phyloP scores from a whole-genome alignment of 257 asterid genomes.

The Capsicum chinense region DNA sequence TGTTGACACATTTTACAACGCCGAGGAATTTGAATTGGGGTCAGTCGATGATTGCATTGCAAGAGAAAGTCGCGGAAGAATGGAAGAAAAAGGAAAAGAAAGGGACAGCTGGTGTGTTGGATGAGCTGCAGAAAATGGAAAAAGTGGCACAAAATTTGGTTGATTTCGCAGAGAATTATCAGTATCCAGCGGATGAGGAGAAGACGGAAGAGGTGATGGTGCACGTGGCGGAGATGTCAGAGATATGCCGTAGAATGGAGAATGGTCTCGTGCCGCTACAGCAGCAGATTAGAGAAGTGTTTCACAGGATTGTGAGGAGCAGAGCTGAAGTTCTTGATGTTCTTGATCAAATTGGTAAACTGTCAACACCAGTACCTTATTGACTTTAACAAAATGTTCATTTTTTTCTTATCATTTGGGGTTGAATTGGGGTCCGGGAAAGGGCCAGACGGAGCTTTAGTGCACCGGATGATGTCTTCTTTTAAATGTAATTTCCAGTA shows the following conservation, averaged over 20 bases:
- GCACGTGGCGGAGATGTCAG: slow-evolving; percentile 73
- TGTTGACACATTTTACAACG: slow-evolving; percentile 53
- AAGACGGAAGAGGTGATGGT: slow-evolving; percentile 55
- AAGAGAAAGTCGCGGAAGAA: slow-evolving; percentile 83
- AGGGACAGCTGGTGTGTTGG: slow-evolving; percentile 69
- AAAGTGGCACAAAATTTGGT: slow-evolving; percentile 57
- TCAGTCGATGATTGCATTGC: slow-evolving; percentile 58
- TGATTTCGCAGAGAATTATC: slow-evolving; percentile 63
- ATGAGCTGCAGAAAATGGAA: slow-evolving; percentile 83
- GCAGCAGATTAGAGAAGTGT: slow-evolving; percentile 79
- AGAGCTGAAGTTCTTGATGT: slow-evolving; percentile 79
- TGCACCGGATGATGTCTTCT: too few species aligned
- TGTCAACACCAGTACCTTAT: slow-evolving; percentile 65
- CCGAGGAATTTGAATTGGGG: slow-evolving; percentile 76
- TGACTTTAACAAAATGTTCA: slow-evolving; percentile 32
- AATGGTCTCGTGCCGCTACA: slow-evolving; percentile 80
- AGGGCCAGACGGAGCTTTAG: too few species aligned
- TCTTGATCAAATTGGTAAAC: slow-evolving; percentile 69
- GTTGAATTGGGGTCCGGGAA: too few species aligned
- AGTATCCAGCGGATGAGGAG: slow-evolving; percentile 79
- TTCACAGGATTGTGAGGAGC: slow-evolving; percentile 93
- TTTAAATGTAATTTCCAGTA: background rate
- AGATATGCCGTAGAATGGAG: slow-evolving; percentile 73
- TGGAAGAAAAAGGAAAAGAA: slow-evolving; percentile 93
- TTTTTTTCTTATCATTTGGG: too few species aligned